Base-by-base conservation (phyloP, 352 stramenopile genomes). In the Pythium sp. region DNA sequence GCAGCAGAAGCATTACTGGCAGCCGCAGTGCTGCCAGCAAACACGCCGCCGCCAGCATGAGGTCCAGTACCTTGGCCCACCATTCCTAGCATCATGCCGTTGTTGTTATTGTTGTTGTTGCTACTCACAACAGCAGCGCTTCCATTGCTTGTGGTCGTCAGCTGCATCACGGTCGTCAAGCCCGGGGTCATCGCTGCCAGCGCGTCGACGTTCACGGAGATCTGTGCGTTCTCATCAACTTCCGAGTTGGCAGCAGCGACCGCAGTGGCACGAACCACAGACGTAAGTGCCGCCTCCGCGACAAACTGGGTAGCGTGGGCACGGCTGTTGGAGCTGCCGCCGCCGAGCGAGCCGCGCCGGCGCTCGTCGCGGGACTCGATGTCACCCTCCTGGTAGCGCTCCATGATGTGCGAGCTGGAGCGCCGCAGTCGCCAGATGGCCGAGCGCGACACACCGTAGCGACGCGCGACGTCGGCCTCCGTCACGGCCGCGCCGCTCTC, bases 391-490 rank as follows among this genome's bases (percentile, higher is more conserved):
- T 82, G 67, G 60, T 84, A 84, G 28, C 77, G 73, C 64, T 82
- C 69, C 43, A 84, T 74, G 61, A 84, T 81, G 36, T 78, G 69
- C 34, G 51, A 61, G n/a, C 74, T 76, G 18, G 71, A 55, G 38
- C 75, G 75, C 12, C 71, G 73, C 58, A 84, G 67, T 1, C 76
- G 71, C 76, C 77, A 81, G 60, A 84, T 82, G 24, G 77, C 77
- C 15, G 77, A 82, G 51, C 74, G 68, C 32, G 71, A 82, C n/a
- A 84, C 77, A 11, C 77, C 75, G 67, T 82, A 84, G 67, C 74
- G 72, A 28, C 76, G 71, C 34, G 77, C 77, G 55, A 84, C 65
- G 51, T 84, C 73, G 7, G 73, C 73, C 68, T 82, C 74, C 4
- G 71, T 79, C 47, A 84, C 66, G 36, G 56, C 64, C 58, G 73